These are phyloP conservation scores for Passiflora organensis DNA, from an alignment of 345 rosid genomes.

Conservation along the genomic window DNA sequence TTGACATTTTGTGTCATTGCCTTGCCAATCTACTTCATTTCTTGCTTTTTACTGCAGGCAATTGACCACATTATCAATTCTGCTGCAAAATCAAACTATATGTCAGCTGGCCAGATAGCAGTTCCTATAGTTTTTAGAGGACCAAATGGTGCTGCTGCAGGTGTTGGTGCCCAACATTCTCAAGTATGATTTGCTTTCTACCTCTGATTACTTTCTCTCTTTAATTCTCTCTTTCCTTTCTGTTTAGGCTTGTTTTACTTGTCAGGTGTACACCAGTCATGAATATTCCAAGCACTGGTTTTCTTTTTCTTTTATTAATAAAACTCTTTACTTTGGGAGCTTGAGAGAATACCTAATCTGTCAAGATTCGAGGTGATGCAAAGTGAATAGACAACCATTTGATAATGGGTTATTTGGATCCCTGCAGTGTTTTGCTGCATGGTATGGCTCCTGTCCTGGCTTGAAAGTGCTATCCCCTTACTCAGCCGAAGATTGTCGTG, in stretches of 20 bases:
- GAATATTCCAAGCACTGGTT: not conserved
- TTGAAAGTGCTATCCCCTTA: slow-evolving; percentile 80
- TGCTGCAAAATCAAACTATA: slow-evolving; percentile 78
- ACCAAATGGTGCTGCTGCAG: slow-evolving; percentile 98
- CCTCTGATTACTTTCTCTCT: not conserved
- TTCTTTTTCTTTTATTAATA: not conserved
- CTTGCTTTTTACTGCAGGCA: slow-evolving; percentile 44
- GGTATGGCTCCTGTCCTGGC: slow-evolving; percentile 89
- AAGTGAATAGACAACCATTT: too few relatives aligned
- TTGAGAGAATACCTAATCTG: not conserved
- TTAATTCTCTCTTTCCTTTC: not conserved
- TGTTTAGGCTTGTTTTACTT: not conserved
- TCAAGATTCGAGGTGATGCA: not conserved
- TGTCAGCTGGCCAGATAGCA: slow-evolving; percentile 80
- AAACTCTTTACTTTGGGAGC: not conserved
- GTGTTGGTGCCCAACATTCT: slow-evolving; percentile 98
- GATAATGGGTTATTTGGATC: not conserved
- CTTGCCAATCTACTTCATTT: not conserved
- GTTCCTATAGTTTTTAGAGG: slow-evolving; percentile 93
- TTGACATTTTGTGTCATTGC: not conserved
- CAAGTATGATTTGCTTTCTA: slow-evolving; percentile 59
- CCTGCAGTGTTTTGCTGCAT: slow-evolving; percentile 85
- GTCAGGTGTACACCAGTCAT: not conserved
- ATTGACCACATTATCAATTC: slow-evolving; percentile 91
- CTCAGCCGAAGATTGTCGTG: slow-evolving; percentile 89